A percentile compares a stretch with the other conserved stretches of the same genome.
These are phyloP conservation scores for Aspergillus heteromorphus DNA, from an alignment of 495 filamentous ascomycete genomes.

Conservation along the genomic window DNA sequence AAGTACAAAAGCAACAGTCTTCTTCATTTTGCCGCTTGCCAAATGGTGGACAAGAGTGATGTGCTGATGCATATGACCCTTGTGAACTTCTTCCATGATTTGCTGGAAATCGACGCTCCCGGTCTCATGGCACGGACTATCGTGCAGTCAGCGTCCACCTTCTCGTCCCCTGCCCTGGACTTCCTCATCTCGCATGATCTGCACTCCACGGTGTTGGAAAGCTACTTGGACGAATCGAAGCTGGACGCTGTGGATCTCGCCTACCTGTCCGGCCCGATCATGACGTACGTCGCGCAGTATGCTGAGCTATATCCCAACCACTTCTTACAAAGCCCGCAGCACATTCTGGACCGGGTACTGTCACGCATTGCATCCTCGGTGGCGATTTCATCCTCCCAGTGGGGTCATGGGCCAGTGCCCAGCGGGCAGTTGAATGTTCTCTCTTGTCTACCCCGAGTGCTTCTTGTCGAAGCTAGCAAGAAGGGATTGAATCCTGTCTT, in stretches of 20 bases:
- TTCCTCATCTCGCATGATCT: slow-evolving; percentile 49
- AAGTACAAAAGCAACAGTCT: slow-evolving; percentile 53
- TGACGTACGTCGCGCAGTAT: slow-evolving; percentile 55
- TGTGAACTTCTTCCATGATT: slow-evolving; percentile 68
- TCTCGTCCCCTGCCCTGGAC: slow-evolving; percentile 49
- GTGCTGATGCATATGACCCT: slow-evolving; percentile 75
- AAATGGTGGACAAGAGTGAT: slow-evolving; percentile 72
- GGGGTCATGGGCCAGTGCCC: slow-evolving; percentile 47
- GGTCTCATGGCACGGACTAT: slow-evolving; percentile 28
- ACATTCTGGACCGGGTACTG: slow-evolving; percentile 40
- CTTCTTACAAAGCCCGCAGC: slow-evolving; percentile 38
- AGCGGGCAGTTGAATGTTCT: slow-evolving; percentile 53
- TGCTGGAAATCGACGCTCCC: slow-evolving; percentile 46
- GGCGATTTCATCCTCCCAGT: slow-evolving; percentile 40
- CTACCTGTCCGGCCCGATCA: slow-evolving; percentile 50
- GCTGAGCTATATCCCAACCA: slow-evolving; percentile 50
- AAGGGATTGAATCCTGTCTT: slow-evolving; percentile 42
- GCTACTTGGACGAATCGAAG: slow-evolving; percentile 48
- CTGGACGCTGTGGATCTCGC: slow-evolving; percentile 47
- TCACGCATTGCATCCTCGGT: slow-evolving; percentile 40
- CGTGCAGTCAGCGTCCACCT: slow-evolving; percentile 34
- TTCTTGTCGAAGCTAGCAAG: slow-evolving; percentile 47
- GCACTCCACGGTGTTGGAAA: slow-evolving; percentile 44
- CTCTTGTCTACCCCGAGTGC: slow-evolving; percentile 50
- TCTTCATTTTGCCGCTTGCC: slow-evolving; percentile 65